These are phyloP conservation scores for Peziza echinospora DNA, from an alignment of 495 filamentous ascomycete species.

Conservation along the genomic window DNA sequence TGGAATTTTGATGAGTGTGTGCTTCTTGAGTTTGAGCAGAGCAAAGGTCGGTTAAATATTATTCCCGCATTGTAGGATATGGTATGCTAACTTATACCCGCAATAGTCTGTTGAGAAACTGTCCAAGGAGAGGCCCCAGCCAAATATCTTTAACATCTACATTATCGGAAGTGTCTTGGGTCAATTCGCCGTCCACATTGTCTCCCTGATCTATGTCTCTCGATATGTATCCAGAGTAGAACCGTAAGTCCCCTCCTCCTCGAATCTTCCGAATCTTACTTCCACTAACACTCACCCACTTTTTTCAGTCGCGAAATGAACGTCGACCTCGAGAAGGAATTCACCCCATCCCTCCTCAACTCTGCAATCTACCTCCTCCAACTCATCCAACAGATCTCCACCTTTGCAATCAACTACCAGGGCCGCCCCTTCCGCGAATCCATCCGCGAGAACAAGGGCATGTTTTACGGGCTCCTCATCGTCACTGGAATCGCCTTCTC, in stretches of 20 bases:
- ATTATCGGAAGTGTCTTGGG: conserved; percentile 96
- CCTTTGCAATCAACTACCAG: conserved; percentile 99
- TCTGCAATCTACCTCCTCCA: conserved; percentile 93
- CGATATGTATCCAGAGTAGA: conserved; percentile 63
- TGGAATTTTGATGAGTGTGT: conserved; percentile 99
- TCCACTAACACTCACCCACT: conserved; percentile 17
- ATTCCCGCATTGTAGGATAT: not conserved
- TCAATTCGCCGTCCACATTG: conserved; percentile 93
- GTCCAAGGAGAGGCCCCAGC: conserved; percentile 92
- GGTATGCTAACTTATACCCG: not conserved
- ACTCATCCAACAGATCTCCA: conserved; percentile 97
- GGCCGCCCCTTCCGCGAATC: conserved; percentile 92
- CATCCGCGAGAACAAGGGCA: conserved; percentile 83
- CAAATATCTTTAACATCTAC: conserved; percentile 97
- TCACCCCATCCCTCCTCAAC: conserved; percentile 84
- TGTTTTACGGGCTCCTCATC: conserved; percentile 89
- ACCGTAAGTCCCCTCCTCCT: conserved; percentile 45
- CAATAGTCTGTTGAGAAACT: conserved; percentile 66
- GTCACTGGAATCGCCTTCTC: conserved; percentile 81
- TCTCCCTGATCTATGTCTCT: conserved; percentile 82
- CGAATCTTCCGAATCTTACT: not conserved
- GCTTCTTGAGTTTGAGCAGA: conserved; percentile 89
- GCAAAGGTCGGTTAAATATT: conserved; percentile 41
- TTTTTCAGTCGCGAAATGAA: conserved; percentile 38
- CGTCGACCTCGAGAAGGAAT: conserved; percentile 87